These are phyloP conservation scores for Gautieria morchelliformis DNA, from an alignment of 768 basidiomycete species.

Conservation along the genomic window DNA sequence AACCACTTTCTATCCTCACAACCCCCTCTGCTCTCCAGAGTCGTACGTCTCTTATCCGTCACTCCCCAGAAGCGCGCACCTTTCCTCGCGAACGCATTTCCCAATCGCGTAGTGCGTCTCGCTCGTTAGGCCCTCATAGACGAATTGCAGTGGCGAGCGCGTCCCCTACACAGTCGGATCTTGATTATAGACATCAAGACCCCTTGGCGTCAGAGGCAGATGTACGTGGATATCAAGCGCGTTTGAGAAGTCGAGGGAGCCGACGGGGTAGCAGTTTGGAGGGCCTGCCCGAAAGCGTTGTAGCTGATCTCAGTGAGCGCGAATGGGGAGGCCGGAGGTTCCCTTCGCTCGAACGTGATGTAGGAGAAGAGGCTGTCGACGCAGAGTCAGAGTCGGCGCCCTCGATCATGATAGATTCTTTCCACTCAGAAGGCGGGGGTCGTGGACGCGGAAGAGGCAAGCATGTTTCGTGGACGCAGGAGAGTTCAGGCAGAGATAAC, in stretches of 20 bases:
- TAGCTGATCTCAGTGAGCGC: not conserved
- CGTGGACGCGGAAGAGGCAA: slow-evolving; percentile 37
- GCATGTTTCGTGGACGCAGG: slow-evolving; percentile 61
- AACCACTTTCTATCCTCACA: slow-evolving; percentile 32
- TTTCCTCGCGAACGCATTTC: not conserved
- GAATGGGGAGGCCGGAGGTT: not conserved
- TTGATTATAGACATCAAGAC: not conserved
- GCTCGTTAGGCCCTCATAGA: slow-evolving; percentile 17
- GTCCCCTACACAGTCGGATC: slow-evolving; percentile 35
- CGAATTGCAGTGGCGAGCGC: slow-evolving; percentile 65
- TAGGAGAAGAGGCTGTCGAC: slow-evolving; percentile 36
- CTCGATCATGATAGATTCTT: slow-evolving; percentile 58
- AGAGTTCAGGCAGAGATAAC: slow-evolving; percentile 22
- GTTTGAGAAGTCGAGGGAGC: not conserved
- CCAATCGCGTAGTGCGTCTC: not conserved
- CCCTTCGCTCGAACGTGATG: slow-evolving; percentile 14
- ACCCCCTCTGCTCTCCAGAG: slow-evolving; percentile 31
- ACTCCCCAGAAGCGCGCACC: not conserved
- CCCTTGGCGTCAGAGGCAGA: not conserved
- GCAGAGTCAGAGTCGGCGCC: slow-evolving; percentile 34
- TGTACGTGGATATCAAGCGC: not conserved
- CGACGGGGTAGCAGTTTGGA: not conserved
- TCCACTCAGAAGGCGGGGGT: slow-evolving; percentile 54
- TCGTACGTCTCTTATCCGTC: slow-evolving; percentile 5
- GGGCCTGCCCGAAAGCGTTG: slow-evolving; percentile 1